Conservation (phyloP, 768 basidiomycete species). For the Collybia nuda region DNA sequence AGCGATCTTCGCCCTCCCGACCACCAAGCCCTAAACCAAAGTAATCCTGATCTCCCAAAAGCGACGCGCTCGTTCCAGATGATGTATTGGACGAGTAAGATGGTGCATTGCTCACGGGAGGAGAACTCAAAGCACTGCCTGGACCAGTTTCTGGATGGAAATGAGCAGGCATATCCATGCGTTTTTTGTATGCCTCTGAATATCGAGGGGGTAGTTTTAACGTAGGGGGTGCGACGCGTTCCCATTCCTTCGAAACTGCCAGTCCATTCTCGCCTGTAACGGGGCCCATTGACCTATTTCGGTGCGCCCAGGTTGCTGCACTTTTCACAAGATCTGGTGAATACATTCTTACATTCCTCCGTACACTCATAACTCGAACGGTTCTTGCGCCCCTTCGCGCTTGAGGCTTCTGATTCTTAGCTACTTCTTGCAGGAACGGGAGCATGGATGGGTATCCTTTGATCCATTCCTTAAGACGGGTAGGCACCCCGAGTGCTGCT, state of each 20-base stretch:
- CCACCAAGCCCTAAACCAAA: slow-evolving; percentile 32
- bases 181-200: slow-evolving; percentile 73
- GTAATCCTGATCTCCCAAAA: slow-evolving; percentile 32
- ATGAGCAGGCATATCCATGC: slow-evolving; percentile 64
- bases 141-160: slow-evolving; percentile 55
- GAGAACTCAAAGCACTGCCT: slow-evolving; percentile 21
- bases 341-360: slow-evolving; percentile 86
- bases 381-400: slow-evolving; percentile 77
- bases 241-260: slow-evolving; percentile 72
- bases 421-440: slow-evolving; percentile 48
- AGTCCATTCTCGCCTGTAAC: slow-evolving; percentile 42
- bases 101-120: slow-evolving; percentile 26
- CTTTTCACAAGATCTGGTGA: slow-evolving; percentile 80
- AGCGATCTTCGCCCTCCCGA: slow-evolving; percentile 63
- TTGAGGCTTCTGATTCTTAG: slow-evolving; percentile 44
- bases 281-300: slow-evolving; percentile 17
- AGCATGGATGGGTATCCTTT: slow-evolving; percentile 85
- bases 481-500: slow-evolving; percentile 69
- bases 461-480: slow-evolving; percentile 89
- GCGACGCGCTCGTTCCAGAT: slow-evolving; percentile 26
- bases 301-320: slow-evolving; percentile 46
- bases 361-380: slow-evolving; percentile 73
- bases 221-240: slow-evolving; percentile 62
- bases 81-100: slow-evolving; percentile 45
- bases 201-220: slow-evolving; percentile 66